These are phyloP conservation scores for Saccharomycopsis amapae DNA, from an alignment of 805 yeast species.

Conservation along the genomic window DNA sequence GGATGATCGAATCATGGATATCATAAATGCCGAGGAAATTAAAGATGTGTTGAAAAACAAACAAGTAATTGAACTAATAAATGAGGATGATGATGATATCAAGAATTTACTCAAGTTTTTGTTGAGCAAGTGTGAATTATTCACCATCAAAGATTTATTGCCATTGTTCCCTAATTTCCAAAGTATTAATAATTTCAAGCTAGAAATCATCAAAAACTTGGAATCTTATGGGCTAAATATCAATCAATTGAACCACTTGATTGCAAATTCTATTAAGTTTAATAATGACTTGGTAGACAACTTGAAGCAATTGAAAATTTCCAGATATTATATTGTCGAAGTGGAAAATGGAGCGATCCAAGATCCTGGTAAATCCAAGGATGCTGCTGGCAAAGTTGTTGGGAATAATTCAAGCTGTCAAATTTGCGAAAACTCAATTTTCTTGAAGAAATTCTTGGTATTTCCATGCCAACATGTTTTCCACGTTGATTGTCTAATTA, in stretches of 20 bases:
- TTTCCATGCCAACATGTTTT: constrained; percentile 90
- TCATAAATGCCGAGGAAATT: constrained; percentile 11
- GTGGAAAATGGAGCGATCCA: constrained; percentile 3
- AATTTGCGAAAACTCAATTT: constrained; percentile 59
- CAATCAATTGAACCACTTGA: constrained; percentile 59
- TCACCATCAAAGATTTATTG: constrained; percentile 72
- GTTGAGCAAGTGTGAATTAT: constrained; percentile 38
- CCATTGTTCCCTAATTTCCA: constrained; percentile 82
- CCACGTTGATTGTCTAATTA: constrained; percentile 82
- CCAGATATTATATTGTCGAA: constrained; percentile 17
- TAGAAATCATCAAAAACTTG: constrained; percentile 73
- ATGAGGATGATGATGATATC: constrained; percentile 26
- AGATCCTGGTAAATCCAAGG: not conserved
- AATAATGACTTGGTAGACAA: constrained; percentile 54
- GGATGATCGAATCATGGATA: constrained; percentile 1
- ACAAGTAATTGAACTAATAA: constrained; percentile 28
- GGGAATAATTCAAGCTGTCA: constrained; percentile 39
- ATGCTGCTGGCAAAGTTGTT: not conserved
- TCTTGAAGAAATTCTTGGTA: constrained; percentile 64
- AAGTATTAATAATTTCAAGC: constrained; percentile 74
- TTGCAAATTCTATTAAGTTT: constrained; percentile 63
- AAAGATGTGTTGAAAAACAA: not conserved
- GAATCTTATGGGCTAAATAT: constrained; percentile 65
- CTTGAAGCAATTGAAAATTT: constrained; percentile 38
- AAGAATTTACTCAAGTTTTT: constrained; percentile 31